phyloP scores from a whole-genome alignment of 23 red algal genomes.

The Gracilaria domingensis region DNA sequence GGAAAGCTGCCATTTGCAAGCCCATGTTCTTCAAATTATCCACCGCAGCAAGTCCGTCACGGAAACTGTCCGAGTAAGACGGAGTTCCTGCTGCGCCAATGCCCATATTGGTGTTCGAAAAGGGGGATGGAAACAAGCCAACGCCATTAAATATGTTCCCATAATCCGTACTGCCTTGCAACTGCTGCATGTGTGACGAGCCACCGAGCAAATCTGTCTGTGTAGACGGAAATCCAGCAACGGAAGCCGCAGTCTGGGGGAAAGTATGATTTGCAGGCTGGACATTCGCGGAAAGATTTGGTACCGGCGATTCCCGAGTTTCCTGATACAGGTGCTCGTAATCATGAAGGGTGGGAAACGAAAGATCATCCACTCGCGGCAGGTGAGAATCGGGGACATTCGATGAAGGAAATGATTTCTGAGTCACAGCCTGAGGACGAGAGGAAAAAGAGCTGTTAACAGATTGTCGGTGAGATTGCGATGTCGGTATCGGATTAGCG shows the following conservation, averaged over 20 bases:
- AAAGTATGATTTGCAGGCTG: conserved; percentile 1
- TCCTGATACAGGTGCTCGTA: conserved; percentile 34
- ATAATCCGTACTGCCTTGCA: conserved; percentile 47
- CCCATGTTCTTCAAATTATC: conserved; percentile 81
- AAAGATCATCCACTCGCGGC: conserved; percentile 23
- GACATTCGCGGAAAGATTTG: background rate
- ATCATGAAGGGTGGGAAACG: conserved; percentile 23
- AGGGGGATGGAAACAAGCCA: conserved; percentile 61
- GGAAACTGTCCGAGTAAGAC: conserved; percentile 48
- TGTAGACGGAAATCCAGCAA: background rate
- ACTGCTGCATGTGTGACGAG: conserved; percentile 34
- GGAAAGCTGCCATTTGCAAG: conserved; percentile 85
- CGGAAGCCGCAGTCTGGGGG: background rate
- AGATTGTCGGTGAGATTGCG: conserved; percentile 10
- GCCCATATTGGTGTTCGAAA: conserved; percentile 45
- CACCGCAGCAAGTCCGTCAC: conserved; percentile 62
- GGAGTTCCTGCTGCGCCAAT: conserved; percentile 10
- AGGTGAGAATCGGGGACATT: background rate
- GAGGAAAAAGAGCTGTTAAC: background rate
- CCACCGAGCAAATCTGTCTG: conserved; percentile 13
- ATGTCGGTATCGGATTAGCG: background rate
- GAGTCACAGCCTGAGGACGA: conserved; percentile 10
- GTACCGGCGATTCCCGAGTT: background rate
- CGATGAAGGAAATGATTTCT: background rate
- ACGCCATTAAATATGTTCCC: conserved; percentile 51